phyloP scores from a whole-genome alignment of 371 early-diverging fungal genomes.

The Spraguea lophii region DNA sequence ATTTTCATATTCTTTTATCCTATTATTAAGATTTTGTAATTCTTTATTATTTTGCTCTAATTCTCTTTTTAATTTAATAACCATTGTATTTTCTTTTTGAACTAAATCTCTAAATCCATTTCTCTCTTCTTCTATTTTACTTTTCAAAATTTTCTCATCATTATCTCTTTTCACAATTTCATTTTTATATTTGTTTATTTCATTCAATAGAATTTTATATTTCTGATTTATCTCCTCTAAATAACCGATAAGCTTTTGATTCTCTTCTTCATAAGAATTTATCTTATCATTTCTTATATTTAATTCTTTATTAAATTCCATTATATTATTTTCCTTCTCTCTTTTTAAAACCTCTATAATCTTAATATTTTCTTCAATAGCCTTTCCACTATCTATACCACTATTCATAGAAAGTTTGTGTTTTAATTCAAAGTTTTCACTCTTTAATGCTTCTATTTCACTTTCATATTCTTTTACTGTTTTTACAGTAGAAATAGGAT shows the following conservation, averaged over 20 bases:
- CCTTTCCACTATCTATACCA: not conserved
- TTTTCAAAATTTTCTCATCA: not conserved
- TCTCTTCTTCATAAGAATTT: constrained; percentile 26
- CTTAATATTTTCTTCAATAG: not conserved
- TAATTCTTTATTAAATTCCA: not conserved
- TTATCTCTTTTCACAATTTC: not conserved
- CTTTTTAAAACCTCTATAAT: not conserved
- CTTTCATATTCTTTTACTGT: constrained; percentile 37
- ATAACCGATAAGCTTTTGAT: constrained; percentile 21
- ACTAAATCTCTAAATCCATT: not conserved
- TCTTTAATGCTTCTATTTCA: constrained; percentile 24
- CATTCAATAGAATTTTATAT: constrained; percentile 3
- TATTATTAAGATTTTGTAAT: no score
- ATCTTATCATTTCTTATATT: constrained; percentile 1
- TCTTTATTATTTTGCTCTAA: no score
- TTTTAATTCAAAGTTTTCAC: constrained; percentile 35
- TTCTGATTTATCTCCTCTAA: constrained; percentile 13
- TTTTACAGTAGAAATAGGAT: constrained; percentile 30
- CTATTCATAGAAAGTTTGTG: constrained; percentile 22
- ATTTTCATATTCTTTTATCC: not conserved
- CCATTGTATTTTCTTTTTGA: not conserved
- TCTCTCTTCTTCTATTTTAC: constrained; percentile 1
- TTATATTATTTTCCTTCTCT: not conserved
- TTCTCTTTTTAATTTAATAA: not conserved
- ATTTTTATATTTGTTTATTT: constrained; percentile 2